Evolutionary conservation across 768 basidiomycete species (phyloP).

Genomic region (Rhodocollybia butyracea): DNA sequence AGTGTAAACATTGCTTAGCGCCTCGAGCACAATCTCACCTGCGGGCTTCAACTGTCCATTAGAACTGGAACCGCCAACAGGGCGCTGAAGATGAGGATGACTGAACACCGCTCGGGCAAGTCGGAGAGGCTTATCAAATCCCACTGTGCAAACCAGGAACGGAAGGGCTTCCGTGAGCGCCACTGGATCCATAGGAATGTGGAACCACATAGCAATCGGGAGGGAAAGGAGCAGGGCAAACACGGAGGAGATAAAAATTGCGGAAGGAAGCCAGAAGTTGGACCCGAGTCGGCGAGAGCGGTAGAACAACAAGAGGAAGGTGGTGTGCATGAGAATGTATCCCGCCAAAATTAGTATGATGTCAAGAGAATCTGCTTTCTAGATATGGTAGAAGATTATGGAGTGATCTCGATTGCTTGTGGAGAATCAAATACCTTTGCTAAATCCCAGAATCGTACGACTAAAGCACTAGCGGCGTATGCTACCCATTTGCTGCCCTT

Average conservation of each 20-base stretch:
- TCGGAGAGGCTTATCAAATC: constrained; percentile 95
- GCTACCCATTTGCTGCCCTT: constrained; percentile 85
- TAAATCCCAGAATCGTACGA: constrained; percentile 82
- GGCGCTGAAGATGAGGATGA: constrained; percentile 60
- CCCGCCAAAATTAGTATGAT: constrained; percentile 92
- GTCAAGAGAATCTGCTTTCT: constrained; percentile 95
- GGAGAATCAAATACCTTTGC: constrained; percentile 50
- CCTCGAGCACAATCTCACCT: constrained; percentile 80
- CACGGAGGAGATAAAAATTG: constrained; percentile 76
- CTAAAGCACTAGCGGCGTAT: constrained; percentile 74
- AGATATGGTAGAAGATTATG: constrained; percentile 10
- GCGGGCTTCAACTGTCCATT: constrained; percentile 59
- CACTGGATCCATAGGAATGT: constrained; percentile 89
- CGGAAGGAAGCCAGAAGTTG: constrained; percentile 54
- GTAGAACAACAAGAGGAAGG: constrained; percentile 88
- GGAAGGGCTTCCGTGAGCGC: constrained; percentile 93
- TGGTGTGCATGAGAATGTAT: constrained; percentile 93
- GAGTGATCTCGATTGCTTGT: background rate
- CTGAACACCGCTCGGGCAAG: constrained; percentile 88
- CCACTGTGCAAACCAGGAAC: constrained; percentile 96
- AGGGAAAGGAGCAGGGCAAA: constrained; percentile 85
- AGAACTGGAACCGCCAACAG: constrained; percentile 29
- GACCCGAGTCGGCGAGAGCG: constrained; percentile 84
- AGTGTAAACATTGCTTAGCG: constrained; percentile 73
- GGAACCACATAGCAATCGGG: constrained; percentile 66